Evolutionary conservation across 2,329 filamentous ascomycete species (phyloP).

Genomic region (Exophiala xenobiotica): DNA sequence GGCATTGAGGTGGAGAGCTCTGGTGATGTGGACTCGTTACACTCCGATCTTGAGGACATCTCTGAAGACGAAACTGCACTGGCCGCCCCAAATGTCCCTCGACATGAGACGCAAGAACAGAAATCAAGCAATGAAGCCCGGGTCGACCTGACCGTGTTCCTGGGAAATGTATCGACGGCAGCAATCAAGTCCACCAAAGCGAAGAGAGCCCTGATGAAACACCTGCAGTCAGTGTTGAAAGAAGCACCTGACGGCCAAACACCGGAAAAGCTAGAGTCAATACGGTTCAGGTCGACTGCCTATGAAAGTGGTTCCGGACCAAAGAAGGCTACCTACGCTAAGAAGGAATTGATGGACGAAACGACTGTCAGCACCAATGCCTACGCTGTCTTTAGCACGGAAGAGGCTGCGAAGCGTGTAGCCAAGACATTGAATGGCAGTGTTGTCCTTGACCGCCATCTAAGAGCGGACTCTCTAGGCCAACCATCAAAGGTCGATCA

Average conservation of each 20-base stretch:
- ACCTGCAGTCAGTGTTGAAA: constrained; percentile 73
- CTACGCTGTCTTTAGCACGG: constrained; percentile 82
- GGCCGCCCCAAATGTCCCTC: constrained; percentile 32
- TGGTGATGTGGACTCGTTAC: constrained; percentile 35
- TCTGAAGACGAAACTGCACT: constrained; percentile 28
- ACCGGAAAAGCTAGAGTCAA: constrained; percentile 76
- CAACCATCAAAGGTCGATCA: constrained; percentile 82
- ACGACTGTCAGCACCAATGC: constrained; percentile 94
- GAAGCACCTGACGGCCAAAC: constrained; percentile 50
- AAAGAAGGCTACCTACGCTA: constrained; percentile 92
- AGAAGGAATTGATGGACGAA: constrained; percentile 82
- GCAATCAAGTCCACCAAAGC: constrained; percentile 79
- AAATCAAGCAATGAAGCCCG: constrained; percentile 59
- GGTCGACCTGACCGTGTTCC: constrained; percentile 83
- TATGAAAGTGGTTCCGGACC: constrained; percentile 75
- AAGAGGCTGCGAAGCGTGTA: constrained; percentile 72
- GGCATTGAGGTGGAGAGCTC: constrained; percentile 34
- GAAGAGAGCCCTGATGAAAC: constrained; percentile 72
- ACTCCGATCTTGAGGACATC: constrained; percentile 29
- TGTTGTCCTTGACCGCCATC: constrained; percentile 78
- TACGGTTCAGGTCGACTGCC: constrained; percentile 91
- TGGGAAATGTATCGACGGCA: constrained; percentile 82
- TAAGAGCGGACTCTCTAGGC: constrained; percentile 86
- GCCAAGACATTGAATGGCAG: constrained; percentile 78
- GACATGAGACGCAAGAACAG: constrained; percentile 42